phyloP scores from a whole-genome alignment of 139 green algal species.

The Picochlorum sp. region DNA sequence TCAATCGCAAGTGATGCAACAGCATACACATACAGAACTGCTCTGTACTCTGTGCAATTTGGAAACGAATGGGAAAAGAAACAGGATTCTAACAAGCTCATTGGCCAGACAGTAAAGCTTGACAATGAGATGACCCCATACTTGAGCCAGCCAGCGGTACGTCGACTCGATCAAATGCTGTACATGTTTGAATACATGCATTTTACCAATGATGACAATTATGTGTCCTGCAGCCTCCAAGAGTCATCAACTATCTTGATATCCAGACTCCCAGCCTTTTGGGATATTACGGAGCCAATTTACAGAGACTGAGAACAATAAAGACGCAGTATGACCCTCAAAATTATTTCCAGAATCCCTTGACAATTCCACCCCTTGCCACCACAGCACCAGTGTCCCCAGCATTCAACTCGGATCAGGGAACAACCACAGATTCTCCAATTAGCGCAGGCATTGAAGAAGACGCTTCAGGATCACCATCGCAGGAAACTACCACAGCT shows the following conservation, averaged over 20 bases:
- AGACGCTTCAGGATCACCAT: too few relatives aligned
- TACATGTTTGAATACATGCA: too few relatives aligned
- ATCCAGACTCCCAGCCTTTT: neutral
- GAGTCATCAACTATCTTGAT: constrained; percentile 3
- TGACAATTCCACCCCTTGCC: neutral
- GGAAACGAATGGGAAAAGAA: neutral
- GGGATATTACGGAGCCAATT: neutral
- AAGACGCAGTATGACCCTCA: neutral
- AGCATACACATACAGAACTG: constrained; percentile 1
- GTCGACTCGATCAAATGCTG: too few relatives aligned
- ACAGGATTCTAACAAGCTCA: neutral
- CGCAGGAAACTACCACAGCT: too few relatives aligned
- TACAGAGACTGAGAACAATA: neutral
- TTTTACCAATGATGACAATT: too few relatives aligned
- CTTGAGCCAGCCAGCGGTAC: too few relatives aligned
- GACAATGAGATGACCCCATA: neutral
- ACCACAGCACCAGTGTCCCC: too few relatives aligned
- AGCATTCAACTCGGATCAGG: too few relatives aligned
- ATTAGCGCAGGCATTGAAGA: too few relatives aligned
- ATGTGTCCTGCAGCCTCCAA: neutral
- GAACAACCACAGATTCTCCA: too few relatives aligned
- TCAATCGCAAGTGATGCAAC: neutral
- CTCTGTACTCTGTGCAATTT: neutral
- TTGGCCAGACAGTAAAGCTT: neutral
- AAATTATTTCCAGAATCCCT: neutral